Conservation (phyloP, 805 yeast genomes). For the Starmera quercuum region DNA sequence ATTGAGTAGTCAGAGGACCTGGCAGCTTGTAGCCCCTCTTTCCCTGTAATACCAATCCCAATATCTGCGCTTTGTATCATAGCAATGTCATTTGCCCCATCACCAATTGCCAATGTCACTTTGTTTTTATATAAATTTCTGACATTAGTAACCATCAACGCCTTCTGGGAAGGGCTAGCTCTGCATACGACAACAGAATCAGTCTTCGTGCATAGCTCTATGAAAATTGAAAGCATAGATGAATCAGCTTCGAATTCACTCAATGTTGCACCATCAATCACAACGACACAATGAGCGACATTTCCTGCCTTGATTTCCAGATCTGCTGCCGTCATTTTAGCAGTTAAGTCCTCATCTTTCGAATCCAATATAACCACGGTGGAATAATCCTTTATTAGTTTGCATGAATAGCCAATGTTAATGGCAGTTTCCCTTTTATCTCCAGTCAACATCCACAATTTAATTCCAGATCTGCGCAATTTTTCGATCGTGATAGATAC, state of each 20-base stretch:
- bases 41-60: constrained; percentile 96
- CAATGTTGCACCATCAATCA: constrained; percentile 89
- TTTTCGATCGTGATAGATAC: constrained; percentile 93
- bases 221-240: constrained; percentile 63
- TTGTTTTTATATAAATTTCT: constrained; percentile 56
- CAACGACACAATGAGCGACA: constrained; percentile 92
- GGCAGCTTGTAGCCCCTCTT: constrained; percentile 96
- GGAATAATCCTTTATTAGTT: constrained; percentile 86
- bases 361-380: constrained; percentile 66
- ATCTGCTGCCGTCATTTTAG: constrained; percentile 67
- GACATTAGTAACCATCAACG: constrained; percentile 78
- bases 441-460: constrained; percentile 97
- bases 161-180: constrained; percentile 96
- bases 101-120: constrained; percentile 94
- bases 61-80: constrained; percentile 99
- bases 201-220: constrained; percentile 78
- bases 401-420: constrained; percentile 92
- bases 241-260: constrained; percentile 65
- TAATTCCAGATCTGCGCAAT: constrained; percentile 86
- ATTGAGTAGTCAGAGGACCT: constrained; percentile 90
- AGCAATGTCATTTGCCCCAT: constrained; percentile 98
- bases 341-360: constrained; percentile 51
- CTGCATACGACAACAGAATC: constrained; percentile 94
- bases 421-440: constrained; percentile 98
- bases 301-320: constrained; percentile 63